A percentile compares a stretch with the other conserved stretches of the same genome.
Evolutionary conservation across 2,329 filamentous ascomycete species (phyloP).

Genomic region (Pyrenophora seminiperda): DNA sequence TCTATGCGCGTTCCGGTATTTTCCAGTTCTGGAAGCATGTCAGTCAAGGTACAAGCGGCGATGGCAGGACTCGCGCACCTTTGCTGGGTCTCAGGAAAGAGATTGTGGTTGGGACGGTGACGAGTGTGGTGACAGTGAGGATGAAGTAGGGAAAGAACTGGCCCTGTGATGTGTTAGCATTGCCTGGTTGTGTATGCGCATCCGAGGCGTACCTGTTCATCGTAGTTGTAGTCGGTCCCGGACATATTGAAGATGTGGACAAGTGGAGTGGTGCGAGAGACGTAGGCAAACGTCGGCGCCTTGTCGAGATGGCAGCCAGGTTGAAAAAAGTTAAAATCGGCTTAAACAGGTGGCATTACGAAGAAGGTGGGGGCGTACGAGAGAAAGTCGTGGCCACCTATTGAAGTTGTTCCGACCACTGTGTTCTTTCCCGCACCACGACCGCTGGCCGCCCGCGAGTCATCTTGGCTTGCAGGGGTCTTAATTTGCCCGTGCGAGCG

Average conservation of each 20-base stretch:
- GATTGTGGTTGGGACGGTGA: slow-evolving; percentile 90
- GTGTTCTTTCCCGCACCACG: slow-evolving; percentile 33
- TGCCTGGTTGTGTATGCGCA: background rate
- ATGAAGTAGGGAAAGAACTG: slow-evolving; percentile 99
- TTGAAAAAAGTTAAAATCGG: slow-evolving; percentile 12
- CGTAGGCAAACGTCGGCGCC: slow-evolving; percentile 21
- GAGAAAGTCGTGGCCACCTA: slow-evolving; percentile 35
- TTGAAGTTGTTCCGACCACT: slow-evolving; percentile 36
- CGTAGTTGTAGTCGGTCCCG: slow-evolving; percentile 91
- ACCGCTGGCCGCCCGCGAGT: slow-evolving; percentile 31
- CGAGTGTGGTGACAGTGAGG: slow-evolving; percentile 82
- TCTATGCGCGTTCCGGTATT: slow-evolving; percentile 82
- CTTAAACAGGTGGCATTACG: slow-evolving; percentile 30
- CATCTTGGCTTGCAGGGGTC: slow-evolving; percentile 20
- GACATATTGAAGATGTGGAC: slow-evolving; percentile 41
- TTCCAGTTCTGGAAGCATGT: slow-evolving; percentile 64
- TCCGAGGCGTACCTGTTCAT: slow-evolving; percentile 72
- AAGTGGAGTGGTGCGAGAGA: slow-evolving; percentile 22
- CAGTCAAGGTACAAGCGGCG: slow-evolving; percentile 12
- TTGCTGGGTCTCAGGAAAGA: slow-evolving; percentile 80
- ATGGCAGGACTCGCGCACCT: slow-evolving; percentile 50
- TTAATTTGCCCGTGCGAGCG: slow-evolving; percentile 9
- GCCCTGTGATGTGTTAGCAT: slow-evolving; percentile 59
- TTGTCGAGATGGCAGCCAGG: slow-evolving; percentile 24
- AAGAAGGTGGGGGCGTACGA: slow-evolving; percentile 27